Evolutionary conservation across 257 asterid genomes (phyloP).

Genomic region (Solanum chiquidenum): DNA sequence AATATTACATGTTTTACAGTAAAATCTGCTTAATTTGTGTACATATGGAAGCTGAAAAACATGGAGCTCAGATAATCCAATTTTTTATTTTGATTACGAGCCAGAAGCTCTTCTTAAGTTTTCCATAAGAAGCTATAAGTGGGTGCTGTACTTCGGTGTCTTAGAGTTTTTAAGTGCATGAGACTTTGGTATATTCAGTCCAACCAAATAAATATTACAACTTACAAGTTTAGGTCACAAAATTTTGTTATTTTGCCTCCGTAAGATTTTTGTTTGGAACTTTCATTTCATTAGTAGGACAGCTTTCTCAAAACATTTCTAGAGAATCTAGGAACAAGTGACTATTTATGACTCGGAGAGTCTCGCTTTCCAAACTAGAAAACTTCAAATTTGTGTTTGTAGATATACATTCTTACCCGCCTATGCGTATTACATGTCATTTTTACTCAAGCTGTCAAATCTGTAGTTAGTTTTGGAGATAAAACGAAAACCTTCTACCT

Average conservation of each 20-base stretch:
- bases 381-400: neutral
- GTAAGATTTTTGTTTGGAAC: neutral
- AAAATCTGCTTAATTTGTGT: neutral
- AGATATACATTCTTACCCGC: neutral
- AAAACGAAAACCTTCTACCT: neutral
- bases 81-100: neutral
- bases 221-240: neutral
- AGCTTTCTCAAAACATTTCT: neutral
- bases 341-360: neutral
- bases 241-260: neutral
- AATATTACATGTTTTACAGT: neutral
- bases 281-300: neutral
- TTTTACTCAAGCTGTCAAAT: neutral
- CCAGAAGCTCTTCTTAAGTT: neutral
- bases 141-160: neutral
- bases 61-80: neutral
- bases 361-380: neutral
- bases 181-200: neutral
- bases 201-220: neutral
- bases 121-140: neutral
- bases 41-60: neutral
- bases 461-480: neutral
- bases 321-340: neutral
- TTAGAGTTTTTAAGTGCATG: neutral
- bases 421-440: neutral